Evolutionary conservation across 306 rosid genomes (phyloP), one percentile per base, ranked within the genome.

Genomic region (Rubus idaeus): DNA sequence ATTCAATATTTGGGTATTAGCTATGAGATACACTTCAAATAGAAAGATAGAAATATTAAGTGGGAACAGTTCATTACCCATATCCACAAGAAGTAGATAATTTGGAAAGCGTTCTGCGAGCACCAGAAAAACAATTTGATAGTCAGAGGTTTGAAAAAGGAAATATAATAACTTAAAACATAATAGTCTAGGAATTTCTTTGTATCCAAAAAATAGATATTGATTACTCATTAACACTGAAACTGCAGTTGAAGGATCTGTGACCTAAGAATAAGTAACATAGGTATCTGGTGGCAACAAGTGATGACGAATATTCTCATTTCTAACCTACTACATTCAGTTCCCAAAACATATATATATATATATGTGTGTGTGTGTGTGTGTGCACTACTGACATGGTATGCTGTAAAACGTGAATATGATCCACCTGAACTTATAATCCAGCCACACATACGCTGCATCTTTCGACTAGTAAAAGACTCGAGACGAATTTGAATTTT

Each of bases 51-150:
- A 80, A 69, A 83, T 17, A 62, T n/a, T 6, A 51, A 51, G 68
- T 11, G 10, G 61, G 74, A 80, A 60, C 30, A 70, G 61, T 56
- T 61, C 68, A 64, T 52, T 94, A 94, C 98, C 98, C 96, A 89
- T 88, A 87, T 89, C 96, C 93, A 86, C 58, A 92, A 83, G 82
- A 87, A 84, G 76, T 85, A 89, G 77, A 94, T 94, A 72, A 89
- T 83, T 79, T 92, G 98, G 84, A 94, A 94, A 18, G 95, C 90
- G 83, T 82, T 92, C 98, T 94, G 98, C 91, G 86, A n/a, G 50
- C 4, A 79, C 65, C 77, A 80, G 74, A 84, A 69, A 81, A 37
- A 23, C 42, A 12, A 52, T 73, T 60, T 73, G 75, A 73, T 37
- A 79, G 80, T 66, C 51, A 72, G 53, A 40, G 45, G 71, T 13